These are phyloP conservation scores for Auricularia sp. DNA, from an alignment of 768 basidiomycete species.

Conservation along the genomic window DNA sequence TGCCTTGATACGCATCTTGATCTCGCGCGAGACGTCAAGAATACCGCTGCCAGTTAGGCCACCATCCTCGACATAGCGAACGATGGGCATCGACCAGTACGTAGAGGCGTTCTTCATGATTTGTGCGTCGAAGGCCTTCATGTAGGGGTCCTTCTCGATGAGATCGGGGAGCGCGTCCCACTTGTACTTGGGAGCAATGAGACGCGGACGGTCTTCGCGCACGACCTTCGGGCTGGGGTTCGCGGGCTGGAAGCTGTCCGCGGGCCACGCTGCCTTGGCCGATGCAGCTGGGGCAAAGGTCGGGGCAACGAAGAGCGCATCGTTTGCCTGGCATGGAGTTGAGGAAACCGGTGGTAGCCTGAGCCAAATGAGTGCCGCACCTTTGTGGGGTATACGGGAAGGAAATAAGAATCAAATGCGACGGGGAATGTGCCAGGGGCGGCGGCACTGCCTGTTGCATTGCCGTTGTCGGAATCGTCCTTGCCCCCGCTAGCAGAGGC, in stretches of 20 bases:
- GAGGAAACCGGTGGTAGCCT: neutral
- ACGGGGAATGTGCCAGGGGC: slow-evolving; percentile 60
- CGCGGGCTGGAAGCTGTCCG: slow-evolving; percentile 63
- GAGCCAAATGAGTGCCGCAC: slow-evolving; percentile 41
- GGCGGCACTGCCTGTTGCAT: slow-evolving; percentile 17
- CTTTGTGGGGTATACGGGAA: slow-evolving; percentile 82
- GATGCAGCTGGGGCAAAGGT: slow-evolving; percentile 56
- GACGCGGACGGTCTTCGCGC: slow-evolving; percentile 75
- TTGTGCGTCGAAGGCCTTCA: slow-evolving; percentile 79
- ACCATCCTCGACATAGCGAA: slow-evolving; percentile 66
- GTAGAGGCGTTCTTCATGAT: slow-evolving; percentile 82
- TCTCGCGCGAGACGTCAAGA: slow-evolving; percentile 77
- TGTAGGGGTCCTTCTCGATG: slow-evolving; percentile 77
- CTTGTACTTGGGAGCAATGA: slow-evolving; percentile 87
- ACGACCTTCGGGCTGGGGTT: slow-evolving; percentile 49
- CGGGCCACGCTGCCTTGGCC: slow-evolving; percentile 54
- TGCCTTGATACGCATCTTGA: slow-evolving; percentile 88
- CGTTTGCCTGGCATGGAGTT: slow-evolving; percentile 53
- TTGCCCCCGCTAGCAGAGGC: slow-evolving; percentile 15
- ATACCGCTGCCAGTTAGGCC: slow-evolving; percentile 63
- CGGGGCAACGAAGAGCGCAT: slow-evolving; percentile 58
- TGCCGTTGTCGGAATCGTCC: slow-evolving; percentile 10
- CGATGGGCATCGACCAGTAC: slow-evolving; percentile 55
- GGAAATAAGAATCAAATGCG: slow-evolving; percentile 68
- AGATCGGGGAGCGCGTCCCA: slow-evolving; percentile 74